Evolutionary conservation across 768 basidiomycete species (phyloP).

Genomic region (Psilocybe subaeruginosa): DNA sequence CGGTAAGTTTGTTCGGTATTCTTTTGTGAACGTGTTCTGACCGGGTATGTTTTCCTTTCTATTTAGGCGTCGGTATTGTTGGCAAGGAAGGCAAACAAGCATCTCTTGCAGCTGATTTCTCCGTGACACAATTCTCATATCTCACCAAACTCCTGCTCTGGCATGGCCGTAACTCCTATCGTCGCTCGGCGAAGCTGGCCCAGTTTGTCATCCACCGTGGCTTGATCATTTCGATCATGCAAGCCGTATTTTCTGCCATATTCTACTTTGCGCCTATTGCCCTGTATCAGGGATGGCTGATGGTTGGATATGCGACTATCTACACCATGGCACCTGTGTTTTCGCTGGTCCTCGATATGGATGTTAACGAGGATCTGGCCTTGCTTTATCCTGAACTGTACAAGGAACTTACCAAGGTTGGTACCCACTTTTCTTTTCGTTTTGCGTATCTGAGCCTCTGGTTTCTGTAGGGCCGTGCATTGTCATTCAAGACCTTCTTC

Average conservation of each 20-base stretch:
- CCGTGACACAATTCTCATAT: conserved; percentile 94
- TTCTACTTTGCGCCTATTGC: conserved; percentile 97
- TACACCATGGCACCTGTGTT: conserved; percentile 99
- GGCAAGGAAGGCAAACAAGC: conserved; percentile 99
- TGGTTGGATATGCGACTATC: conserved; percentile 94
- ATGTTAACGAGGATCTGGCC: conserved; percentile 95
- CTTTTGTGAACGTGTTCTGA: not conserved
- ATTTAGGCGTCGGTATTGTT: conserved; percentile 90
- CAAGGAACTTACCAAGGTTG: conserved; percentile 94
- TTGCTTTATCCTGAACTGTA: conserved; percentile 96
- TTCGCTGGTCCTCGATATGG: conserved; percentile 92
- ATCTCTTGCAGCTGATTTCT: conserved; percentile 98
- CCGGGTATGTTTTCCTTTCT: not conserved
- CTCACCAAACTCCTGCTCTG: conserved; percentile 96
- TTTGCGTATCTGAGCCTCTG: not conserved
- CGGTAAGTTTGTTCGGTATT: conserved; percentile 55
- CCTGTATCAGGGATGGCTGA: conserved; percentile 96
- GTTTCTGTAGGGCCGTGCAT: conserved; percentile 73
- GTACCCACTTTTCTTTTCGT: conserved; percentile 13
- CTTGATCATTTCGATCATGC: conserved; percentile 96
- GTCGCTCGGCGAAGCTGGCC: conserved; percentile 95
- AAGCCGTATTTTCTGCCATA: conserved; percentile 93
- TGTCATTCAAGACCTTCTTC: conserved; percentile 99
- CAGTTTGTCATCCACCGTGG: conserved; percentile 99
- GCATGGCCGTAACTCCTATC: conserved; percentile 99